Base-by-base conservation (phyloP, 306 rosid species). In the Oxytropis ochrocephala region DNA sequence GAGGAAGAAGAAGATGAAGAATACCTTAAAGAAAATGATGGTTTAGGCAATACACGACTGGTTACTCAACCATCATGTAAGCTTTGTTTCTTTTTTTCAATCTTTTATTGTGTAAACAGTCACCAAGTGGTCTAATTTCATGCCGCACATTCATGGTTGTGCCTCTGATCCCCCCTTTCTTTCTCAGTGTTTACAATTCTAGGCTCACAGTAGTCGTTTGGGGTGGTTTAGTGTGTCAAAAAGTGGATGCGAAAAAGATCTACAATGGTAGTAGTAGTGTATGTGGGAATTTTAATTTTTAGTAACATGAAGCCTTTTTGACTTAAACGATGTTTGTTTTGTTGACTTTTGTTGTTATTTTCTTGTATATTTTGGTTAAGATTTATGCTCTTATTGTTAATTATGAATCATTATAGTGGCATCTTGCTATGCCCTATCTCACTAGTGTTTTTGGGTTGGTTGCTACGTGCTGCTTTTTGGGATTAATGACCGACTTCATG, bases 1-100 rank as follows among this genome's bases (percentile, higher is more conserved):
- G 98, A 94, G 79, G 97, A 94, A 75, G 99, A 94, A 75, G 99
- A 94, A 69, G 99, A 94, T 69, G 97, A 94, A 81, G 97, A 91
- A 57, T 94, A 78, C 70, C 96, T 94, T n/a, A 94, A 91, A 70
- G 99, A 89, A 81, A 97, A 94, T 78, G 98, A 94, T 69, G 86
- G 95, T 57, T 75, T 91, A 61, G 69, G 96, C 50, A 90, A 65
- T 69, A 94, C 99, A 9, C 86, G 99, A 53, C 87, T 94, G 39
- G 38, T 94, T 75, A 66, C 88, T 5, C 98, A 94, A 77, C 98
- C 98, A 70, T 88, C 97, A 46, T 94, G 98, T 94, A 77, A 77
- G 92, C 54, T 33, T 24, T 72, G 4, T 56, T 69, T 63, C 29
- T 24, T 18, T 64, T 3, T 54, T 64, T 61, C 6, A 12, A 6